Base-by-base conservation (phyloP, 2,329 filamentous ascomycete genomes). In the Emergomyces orientalis region DNA sequence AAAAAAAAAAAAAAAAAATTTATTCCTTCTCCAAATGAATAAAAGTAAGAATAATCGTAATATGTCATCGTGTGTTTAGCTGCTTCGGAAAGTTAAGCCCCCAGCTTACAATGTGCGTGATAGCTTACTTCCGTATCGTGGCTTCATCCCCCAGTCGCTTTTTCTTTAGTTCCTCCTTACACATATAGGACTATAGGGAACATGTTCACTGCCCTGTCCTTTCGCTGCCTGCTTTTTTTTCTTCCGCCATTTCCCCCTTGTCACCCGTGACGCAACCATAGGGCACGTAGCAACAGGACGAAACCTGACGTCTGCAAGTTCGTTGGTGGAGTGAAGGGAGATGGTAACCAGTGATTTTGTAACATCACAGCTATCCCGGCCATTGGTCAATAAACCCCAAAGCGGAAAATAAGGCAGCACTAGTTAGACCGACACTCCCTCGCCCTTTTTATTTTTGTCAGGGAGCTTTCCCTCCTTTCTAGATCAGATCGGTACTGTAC, bases 401-500 rank as follows among this genome's bases (percentile, higher is more conserved):
- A 43, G 39, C 39, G 32, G 37, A 45, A 54, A 56, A 47, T 27
- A 52, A 51, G 47, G 47, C 43, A 54, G 22, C 32, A 51, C 51
- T 39, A 57, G 54, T 34, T 54, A 56, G 51, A 56, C 51, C 60
- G 49, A 55, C 49, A 27, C 60, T 61, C 51, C n/a, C 14, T 54
- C 59, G 17, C 43, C 32, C 39, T 61, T 61, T 56, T 54, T 43
- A 11, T 30, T 39, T 37, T 54, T 32, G 17, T 47, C 22, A 32
- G 41, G 37, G 25, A 55, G 49, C 19, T n/a, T 45, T 32, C 37
- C 51, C 19, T n/a, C 19, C 19, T 39, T 47, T 56, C 39, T n/a
- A 55, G 51, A 56, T 34, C 51, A 56, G 47, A 45, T 47, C 51
- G 60, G 47, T 61, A 39, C 60, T 56, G 60, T 61, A 56, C 60